Evolutionary conservation across 495 filamentous ascomycete species (phyloP), one percentile per base, ranked within the genome.

Genomic region (Immersiella caudata): DNA sequence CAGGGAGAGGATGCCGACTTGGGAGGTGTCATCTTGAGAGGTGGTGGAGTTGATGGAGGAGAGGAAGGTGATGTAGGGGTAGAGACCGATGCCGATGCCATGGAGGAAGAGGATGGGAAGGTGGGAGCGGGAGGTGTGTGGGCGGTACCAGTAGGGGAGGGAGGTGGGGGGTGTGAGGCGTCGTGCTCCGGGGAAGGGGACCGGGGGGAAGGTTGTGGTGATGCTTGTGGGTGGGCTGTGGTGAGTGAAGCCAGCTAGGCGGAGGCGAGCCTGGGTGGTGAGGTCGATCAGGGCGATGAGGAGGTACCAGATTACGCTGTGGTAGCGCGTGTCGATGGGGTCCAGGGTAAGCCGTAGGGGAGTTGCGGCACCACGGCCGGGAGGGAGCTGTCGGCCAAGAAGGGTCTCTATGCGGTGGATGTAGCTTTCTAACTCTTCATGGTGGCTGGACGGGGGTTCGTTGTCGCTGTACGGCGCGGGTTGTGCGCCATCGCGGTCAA

Each of bases 71-170:
- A 79, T 78, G 65, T 91, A 91, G 1, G 88, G 81, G 72, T 84
- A 87, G 16, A 90, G 80, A 0, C 89, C 89, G 62, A 91, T 85
- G 26, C 88, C 88, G 59, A 91, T 90, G n/a, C 89, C 89, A 71
- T 91, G 89, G 21, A 91, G 79, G 74, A 91, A 90, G 4, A 91
- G 73, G 52, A 91, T 70, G 0, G 89, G 89, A 1, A 84, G 73
- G 27, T 81, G 80, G 6, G 79, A 77, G 6, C 75, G 75, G 0
- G 87, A 86, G 11, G 78, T 85, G 69, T 91, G 89, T 1, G 86
- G 85, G 20, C 86, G 83, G 72, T 87, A 77, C 88, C 88, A 90
- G 77, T 91, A 91, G 35, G 81, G 80, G 0, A 87, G 69, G n/a
- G 78, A 73, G 25, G 63, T n/a, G 36, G 24, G 22, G 84, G 76